These are phyloP conservation scores for Suillus bovinus DNA, from an alignment of 768 basidiomycete genomes.

Conservation along the genomic window DNA sequence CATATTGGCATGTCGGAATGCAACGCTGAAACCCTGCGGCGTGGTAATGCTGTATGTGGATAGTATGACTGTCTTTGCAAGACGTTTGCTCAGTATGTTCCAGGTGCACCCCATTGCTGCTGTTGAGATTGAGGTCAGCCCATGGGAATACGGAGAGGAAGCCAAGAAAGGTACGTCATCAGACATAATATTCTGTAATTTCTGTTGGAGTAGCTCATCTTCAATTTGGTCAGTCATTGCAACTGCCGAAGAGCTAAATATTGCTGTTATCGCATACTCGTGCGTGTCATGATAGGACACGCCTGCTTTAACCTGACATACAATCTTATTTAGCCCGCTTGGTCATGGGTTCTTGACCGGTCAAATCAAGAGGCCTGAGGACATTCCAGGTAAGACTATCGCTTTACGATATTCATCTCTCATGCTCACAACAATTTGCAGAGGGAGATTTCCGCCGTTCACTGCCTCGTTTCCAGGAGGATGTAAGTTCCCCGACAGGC, in stretches of 20 bases:
- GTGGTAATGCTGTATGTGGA: constrained; percentile 31
- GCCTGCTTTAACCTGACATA: constrained; percentile 5
- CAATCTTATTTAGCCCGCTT: constrained; percentile 42
- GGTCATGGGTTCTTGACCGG: constrained; percentile 57
- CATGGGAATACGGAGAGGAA: constrained; percentile 57
- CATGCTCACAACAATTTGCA: constrained; percentile 7
- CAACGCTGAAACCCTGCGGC: constrained; percentile 48
- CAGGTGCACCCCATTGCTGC: constrained; percentile 56
- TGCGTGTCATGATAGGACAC: constrained; percentile 21
- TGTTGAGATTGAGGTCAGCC: constrained; percentile 69
- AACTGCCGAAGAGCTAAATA: constrained; percentile 53
- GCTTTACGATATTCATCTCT: no score
- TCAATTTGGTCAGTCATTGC: constrained; percentile 41
- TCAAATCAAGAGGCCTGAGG: constrained; percentile 40
- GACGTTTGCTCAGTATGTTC: not conserved
- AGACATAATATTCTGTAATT: no score
- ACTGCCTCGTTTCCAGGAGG: constrained; percentile 47
- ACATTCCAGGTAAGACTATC: constrained; percentile 30
- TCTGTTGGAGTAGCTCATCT: constrained; percentile 1
- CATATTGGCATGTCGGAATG: constrained; percentile 63
- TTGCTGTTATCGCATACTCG: constrained; percentile 64
- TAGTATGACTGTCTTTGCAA: not conserved
- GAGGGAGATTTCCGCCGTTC: constrained; percentile 42
- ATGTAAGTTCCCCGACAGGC: constrained; percentile 26
- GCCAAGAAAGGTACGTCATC: constrained; percentile 40